Evolutionary conservation across 2,329 filamentous ascomycete species (phyloP).

Genomic region (Talaromyces piceae): DNA sequence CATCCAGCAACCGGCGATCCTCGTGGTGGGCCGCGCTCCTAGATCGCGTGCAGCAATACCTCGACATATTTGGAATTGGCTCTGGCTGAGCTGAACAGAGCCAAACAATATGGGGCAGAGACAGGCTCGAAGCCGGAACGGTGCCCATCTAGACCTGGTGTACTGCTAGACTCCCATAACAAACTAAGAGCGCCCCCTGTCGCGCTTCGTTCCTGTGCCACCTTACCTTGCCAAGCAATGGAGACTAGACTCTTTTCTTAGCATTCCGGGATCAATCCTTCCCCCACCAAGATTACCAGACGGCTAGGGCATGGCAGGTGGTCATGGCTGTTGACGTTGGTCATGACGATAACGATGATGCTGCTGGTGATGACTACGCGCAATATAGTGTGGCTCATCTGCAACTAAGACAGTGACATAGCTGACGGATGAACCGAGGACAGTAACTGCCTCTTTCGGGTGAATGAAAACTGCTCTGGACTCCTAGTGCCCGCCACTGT

Average conservation of each 20-base stretch:
- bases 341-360: too few species aligned
- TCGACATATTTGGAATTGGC: neutral
- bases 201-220: neutral
- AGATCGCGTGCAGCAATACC: constrained; percentile 1
- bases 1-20: neutral
- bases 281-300: neutral
- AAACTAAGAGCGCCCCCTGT: too few species aligned
- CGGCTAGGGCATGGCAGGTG: too few species aligned
- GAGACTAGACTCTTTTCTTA: neutral
- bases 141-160: neutral
- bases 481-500: neutral
- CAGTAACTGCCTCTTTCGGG: neutral
- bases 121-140: neutral
- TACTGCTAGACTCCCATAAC: too few species aligned
- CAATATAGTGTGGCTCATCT: neutral
- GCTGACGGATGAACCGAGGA: neutral
- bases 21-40: neutral
- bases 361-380: too few species aligned
- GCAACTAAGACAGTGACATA: neutral
- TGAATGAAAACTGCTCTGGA: neutral
- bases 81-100: neutral
- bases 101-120: neutral
- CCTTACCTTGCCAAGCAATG: neutral
- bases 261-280: neutral
- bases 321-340: too few species aligned